Evolutionary conservation across 768 basidiomycete genomes (phyloP).

Genomic region (Hypholoma fasciculare): DNA sequence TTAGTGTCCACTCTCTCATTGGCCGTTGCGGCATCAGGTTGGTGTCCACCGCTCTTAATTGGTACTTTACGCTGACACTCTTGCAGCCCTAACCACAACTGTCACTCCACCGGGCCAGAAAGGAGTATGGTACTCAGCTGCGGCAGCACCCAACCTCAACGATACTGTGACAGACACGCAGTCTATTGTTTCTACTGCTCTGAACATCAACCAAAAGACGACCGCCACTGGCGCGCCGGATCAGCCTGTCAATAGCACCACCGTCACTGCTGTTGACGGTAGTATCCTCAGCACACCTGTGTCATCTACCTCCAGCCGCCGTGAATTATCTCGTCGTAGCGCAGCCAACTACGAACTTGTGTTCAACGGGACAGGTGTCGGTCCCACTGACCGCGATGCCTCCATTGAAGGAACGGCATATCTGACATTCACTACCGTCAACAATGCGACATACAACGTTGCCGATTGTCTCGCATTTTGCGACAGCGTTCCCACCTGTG

Average conservation of each 20-base stretch:
- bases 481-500: conserved; percentile 35
- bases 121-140: background rate
- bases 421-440: conserved; percentile 45
- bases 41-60: background rate
- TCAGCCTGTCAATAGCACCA: background rate
- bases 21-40: background rate
- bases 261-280: background rate
- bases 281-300: background rate
- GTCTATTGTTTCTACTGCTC: background rate
- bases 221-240: background rate
- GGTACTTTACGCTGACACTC: too few relatives aligned
- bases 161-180: background rate
- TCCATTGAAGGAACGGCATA: conserved; percentile 51
- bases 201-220: background rate
- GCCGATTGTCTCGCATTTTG: conserved; percentile 43
- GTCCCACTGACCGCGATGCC: conserved; percentile 35
- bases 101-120: background rate
- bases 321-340: conserved; percentile 13
- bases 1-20: background rate
- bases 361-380: conserved; percentile 38
- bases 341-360: conserved; percentile 33
- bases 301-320: too few relatives aligned
- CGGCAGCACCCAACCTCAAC: background rate
- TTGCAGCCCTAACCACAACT: background rate
- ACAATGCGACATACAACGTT: conserved; percentile 46